Evolutionary conservation across 208 protist genomes (phyloP), one percentile per base, ranked within the genome.

Genomic region (Trypanosoma caninum): DNA sequence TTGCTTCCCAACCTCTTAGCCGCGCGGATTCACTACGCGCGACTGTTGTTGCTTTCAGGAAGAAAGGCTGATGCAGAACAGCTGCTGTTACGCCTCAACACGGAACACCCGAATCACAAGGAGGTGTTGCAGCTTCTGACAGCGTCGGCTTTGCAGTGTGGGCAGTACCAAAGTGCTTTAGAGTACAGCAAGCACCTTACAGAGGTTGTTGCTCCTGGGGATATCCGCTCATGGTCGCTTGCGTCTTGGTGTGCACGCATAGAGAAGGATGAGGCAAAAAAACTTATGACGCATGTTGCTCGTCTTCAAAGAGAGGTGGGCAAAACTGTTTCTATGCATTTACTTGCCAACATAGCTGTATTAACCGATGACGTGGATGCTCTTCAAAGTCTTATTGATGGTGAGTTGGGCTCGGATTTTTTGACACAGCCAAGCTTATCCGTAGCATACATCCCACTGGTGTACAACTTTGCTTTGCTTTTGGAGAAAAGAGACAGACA

Each of bases 51-150:
- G 40, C 53, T 80, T 59, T 68, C 68, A 6, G 70, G 76, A 38
- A 68, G 65, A 27, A 60, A 83, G 27, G 30, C 28, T n/a, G 76
- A 88, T 33, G 82, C 71, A 2, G 58, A 86, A 42, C 42, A 60
- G 56, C 62, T 88, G 14, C 76, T 95, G 50, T 59, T 58, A 13
- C 72, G 74, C 50, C 65, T 91, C 25, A 76, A 92, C 66, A 45
- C 45, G 37, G 72, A 79, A 20, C 74, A 80, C 64, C 77, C 89
- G 33, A 83, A 86, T 33, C 71, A 90, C 61, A 82, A 84, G 52
- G 85, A 93, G 60, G 78, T 92, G 44, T 65, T 93, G 69, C 76
- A 87, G 76, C 76, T 95, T 45, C 66, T 93, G n/a, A 76, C 81
- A 18, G 63, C 72, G 14, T 61, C 84, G 47, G 78, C 78, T 7